A percentile compares a stretch with the other conserved stretches of the same genome.
phyloP scores from a whole-genome alignment of 768 basidiomycete species.

The Rhodotorula babjevae region DNA sequence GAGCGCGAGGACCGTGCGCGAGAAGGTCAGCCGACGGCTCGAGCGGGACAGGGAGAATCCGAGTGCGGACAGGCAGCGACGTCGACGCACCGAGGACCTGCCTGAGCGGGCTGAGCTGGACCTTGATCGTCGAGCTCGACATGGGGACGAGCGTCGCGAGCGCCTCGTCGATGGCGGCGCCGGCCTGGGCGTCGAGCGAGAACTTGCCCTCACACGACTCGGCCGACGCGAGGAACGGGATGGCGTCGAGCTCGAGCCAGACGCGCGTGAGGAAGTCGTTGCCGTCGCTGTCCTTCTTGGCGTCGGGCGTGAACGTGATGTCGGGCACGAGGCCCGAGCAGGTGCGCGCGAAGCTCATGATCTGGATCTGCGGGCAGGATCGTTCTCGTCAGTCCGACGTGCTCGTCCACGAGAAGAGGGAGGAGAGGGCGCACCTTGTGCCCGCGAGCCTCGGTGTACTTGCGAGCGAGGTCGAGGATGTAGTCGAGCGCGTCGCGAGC shows the following conservation, averaged over 20 bases:
- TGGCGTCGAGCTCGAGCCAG: slow-evolving; percentile 32
- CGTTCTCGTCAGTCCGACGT: neutral
- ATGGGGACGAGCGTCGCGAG: slow-evolving; percentile 4
- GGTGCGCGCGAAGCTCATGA: slow-evolving; percentile 3
- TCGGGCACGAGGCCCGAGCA: slow-evolving; percentile 1
- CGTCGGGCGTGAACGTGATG: neutral
- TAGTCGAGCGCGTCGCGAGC: neutral
- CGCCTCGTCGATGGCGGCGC: slow-evolving; percentile 21
- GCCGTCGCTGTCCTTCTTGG: neutral
- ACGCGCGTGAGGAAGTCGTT: slow-evolving; percentile 14
- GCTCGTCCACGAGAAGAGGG: too few species aligned
- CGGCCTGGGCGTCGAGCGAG: slow-evolving; percentile 21
- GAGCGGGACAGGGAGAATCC: too few species aligned
- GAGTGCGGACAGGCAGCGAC: too few species aligned
- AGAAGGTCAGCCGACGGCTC: too few species aligned
- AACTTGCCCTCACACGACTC: slow-evolving; percentile 2
- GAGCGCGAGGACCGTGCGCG: neutral
- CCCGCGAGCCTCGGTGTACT: slow-evolving; percentile 2
- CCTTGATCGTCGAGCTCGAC: slow-evolving; percentile 17
- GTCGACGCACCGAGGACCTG: slow-evolving; percentile 18
- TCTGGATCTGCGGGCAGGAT: neutral
- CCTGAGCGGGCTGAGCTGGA: slow-evolving; percentile 1
- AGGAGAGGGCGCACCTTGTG: slow-evolving; percentile 4
- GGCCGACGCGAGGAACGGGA: slow-evolving; percentile 12
- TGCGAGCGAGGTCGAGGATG: slow-evolving; percentile 7